Conservation (phyloP, 768 basidiomycete species). For the Boletus vermiculosoides region DNA sequence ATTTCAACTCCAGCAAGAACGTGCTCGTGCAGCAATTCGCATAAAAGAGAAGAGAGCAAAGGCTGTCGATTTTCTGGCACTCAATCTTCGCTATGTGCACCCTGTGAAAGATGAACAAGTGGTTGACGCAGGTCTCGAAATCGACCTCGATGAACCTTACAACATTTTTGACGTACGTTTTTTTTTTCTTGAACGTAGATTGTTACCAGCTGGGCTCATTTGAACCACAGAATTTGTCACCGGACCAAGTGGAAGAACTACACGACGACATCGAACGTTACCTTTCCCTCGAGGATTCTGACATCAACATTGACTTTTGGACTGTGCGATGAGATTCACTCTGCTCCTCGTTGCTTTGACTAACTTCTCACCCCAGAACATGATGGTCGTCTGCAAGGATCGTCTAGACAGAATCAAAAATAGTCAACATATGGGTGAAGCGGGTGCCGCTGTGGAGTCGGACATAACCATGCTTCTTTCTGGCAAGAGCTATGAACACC, state of each 20-base stretch:
- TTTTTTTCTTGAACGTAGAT: not conserved
- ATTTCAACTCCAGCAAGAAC: slow-evolving; percentile 95
- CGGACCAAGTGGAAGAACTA: slow-evolving; percentile 87
- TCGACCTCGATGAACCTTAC: slow-evolving; percentile 98
- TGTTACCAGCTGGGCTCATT: not conserved
- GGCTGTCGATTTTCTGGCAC: slow-evolving; percentile 95
- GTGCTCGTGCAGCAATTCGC: slow-evolving; percentile 85
- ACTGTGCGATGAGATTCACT: slow-evolving; percentile 53
- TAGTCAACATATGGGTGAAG: slow-evolving; percentile 61
- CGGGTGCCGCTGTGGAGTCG: slow-evolving; percentile 75
- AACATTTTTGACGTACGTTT: slow-evolving; percentile 87
- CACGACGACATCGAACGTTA: slow-evolving; percentile 95
- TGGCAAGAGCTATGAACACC: slow-evolving; percentile 84
- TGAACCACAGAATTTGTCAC: slow-evolving; percentile 67
- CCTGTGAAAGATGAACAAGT: slow-evolving; percentile 69
- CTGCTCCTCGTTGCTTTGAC: not conserved
- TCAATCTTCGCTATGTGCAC: slow-evolving; percentile 92
- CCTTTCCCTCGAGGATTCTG: slow-evolving; percentile 77
- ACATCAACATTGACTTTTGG: slow-evolving; percentile 95
- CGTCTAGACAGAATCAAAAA: slow-evolving; percentile 73
- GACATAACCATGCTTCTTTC: slow-evolving; percentile 80
- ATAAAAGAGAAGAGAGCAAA: slow-evolving; percentile 96
- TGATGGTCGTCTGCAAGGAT: slow-evolving; percentile 97
- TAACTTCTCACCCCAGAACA: slow-evolving; percentile 56
- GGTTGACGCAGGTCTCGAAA: slow-evolving; percentile 90